Evolutionary conservation across 2,329 filamentous ascomycete species (phyloP).

Genomic region (Ophiostoma piceae): DNA sequence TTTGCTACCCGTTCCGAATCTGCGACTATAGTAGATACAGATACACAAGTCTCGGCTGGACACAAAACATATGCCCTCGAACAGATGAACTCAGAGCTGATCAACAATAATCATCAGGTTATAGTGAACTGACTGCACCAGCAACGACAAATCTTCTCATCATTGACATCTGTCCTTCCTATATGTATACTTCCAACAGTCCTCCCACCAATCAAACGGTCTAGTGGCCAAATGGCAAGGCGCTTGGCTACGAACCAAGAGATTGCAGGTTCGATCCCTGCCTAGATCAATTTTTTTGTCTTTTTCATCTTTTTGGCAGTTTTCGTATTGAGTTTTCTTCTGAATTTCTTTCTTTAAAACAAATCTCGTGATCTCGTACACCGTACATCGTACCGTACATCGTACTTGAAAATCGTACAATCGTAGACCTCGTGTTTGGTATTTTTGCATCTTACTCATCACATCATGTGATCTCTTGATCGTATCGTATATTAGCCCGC

Average conservation of each 20-base stretch:
- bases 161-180: too few species aligned
- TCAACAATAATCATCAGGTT: too few species aligned
- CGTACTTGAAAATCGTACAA: too few species aligned
- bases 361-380: background rate
- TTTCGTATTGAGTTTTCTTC: background rate
- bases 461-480: background rate
- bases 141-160: too few species aligned
- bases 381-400: too few species aligned
- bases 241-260: slow-evolving; percentile 38
- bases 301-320: background rate
- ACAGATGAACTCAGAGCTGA: too few species aligned
- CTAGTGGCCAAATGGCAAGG: slow-evolving; percentile 35
- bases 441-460: background rate
- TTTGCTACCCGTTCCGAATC: too few species aligned
- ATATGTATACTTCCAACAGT: background rate
- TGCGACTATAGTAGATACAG: too few species aligned
- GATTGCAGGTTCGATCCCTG: slow-evolving; percentile 38
- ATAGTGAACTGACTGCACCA: too few species aligned
- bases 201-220: slow-evolving; percentile 15
- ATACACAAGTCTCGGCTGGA: too few species aligned
- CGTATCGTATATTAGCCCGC: background rate
- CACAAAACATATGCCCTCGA: too few species aligned
- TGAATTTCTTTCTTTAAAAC: background rate
- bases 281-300: slow-evolving; percentile 27
- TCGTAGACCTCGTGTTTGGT: too few species aligned